Base-by-base conservation (phyloP, 768 basidiomycete genomes). In the Trametes punicea region DNA sequence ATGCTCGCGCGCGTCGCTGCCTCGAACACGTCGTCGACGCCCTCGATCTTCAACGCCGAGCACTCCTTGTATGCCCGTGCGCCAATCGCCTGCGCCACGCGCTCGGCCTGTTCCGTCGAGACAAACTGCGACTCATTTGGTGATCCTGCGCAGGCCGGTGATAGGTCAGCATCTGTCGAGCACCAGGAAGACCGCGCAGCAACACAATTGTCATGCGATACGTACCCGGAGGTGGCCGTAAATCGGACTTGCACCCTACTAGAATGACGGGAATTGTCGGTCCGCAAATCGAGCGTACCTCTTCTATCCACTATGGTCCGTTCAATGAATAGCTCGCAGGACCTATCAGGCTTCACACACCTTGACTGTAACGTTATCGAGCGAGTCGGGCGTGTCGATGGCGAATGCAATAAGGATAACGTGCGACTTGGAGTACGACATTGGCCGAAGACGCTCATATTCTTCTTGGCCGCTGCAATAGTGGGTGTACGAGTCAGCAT, bases 401-500 rank as follows among this genome's bases (percentile, higher is more conserved):
- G 93, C 83, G 70, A 95, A 99, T 41, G 95, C 95, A 67, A 99
- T 98, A 62, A 99, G 84, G 69, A 99, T 97, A 66, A 99, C 92
- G 73, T 99, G 97, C 57, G 96, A 97, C 77, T 97, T 93, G 50
- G 94, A 93, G 74, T 98, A 98, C 44, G 94, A 97, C 73, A 99
- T 83, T 44, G 97, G 97, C 64, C 97, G 86, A 66, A 98, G 78
- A 62, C 96, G 88, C 88, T 98, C 96, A 71, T 99, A 98, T 75
- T 97, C 96, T 77, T 99, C 96, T 76, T 98, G 95, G 42, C 96
- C 95, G 67, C 95, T 97, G 68, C 55, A 51, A 20, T 64, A 31
- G 23, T 60, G 59, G 59, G 56, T 48, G 27, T 5, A 57, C 50
- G 49, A 56, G 59, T 61, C 25, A 57, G 59, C 47, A 36, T 7